These are phyloP conservation scores for Aspergillus haitiensis DNA, from an alignment of 495 filamentous ascomycete genomes.

Conservation along the genomic window DNA sequence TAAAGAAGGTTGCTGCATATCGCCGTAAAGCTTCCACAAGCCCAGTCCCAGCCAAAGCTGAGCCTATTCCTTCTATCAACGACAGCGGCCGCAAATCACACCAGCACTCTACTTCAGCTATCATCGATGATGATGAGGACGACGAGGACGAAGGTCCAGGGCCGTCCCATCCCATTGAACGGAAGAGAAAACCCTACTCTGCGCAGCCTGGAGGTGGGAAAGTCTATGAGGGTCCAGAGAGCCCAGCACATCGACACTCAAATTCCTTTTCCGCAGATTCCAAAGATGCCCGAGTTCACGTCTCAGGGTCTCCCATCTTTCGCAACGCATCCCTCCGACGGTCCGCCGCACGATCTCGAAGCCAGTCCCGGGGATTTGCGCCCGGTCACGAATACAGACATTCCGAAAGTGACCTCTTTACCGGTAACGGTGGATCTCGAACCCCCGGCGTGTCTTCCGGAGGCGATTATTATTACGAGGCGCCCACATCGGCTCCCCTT, in stretches of 20 bases:
- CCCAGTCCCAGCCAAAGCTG: constrained; percentile 21
- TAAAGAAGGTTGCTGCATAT: constrained; percentile 30
- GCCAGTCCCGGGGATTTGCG: constrained; percentile 36
- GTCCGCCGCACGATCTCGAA: constrained; percentile 31
- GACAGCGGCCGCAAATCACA: constrained; percentile 58
- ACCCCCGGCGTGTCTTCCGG: constrained; percentile 26
- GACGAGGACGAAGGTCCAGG: constrained; percentile 34
- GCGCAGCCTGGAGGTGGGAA: constrained; percentile 58
- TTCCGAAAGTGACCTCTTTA: constrained; percentile 42
- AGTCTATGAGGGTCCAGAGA: constrained; percentile 43
- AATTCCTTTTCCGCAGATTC: constrained; percentile 33
- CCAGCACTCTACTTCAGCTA: constrained; percentile 35
- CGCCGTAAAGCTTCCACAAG: constrained; percentile 26
- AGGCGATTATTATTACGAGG: constrained; percentile 33
- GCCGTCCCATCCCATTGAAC: constrained; percentile 55
- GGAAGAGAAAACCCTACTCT: constrained; percentile 62
- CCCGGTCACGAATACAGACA: constrained; percentile 38
- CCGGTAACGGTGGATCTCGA: constrained; percentile 19
- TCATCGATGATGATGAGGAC: constrained; percentile 52
- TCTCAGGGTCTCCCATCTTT: constrained; percentile 27
- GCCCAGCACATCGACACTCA: constrained; percentile 26
- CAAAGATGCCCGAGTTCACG: constrained; percentile 24
- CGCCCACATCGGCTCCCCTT: constrained; percentile 21
- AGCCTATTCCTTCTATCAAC: constrained; percentile 33
- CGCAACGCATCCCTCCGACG: constrained; percentile 27